A percentile compares a stretch with the other conserved stretches of the same genome.
These are phyloP conservation scores for Boletus pseudopeckii DNA, from an alignment of 768 basidiomycete species.

Conservation along the genomic window DNA sequence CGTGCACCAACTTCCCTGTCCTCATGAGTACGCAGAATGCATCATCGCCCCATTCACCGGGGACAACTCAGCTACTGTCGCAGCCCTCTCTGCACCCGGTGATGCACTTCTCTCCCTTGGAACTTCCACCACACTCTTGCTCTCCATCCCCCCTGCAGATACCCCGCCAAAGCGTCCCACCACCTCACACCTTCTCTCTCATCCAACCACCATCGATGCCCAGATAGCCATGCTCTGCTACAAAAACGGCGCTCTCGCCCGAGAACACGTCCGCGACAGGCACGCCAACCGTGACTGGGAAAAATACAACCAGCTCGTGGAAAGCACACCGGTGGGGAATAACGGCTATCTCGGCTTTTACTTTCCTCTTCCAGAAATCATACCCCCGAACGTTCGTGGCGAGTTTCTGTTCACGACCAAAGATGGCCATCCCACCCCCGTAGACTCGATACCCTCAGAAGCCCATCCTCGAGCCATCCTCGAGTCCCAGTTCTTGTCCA, in stretches of 20 bases:
- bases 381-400: conserved; percentile 4
- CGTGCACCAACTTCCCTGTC: not conserved
- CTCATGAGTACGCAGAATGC: not conserved
- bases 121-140: conserved; percentile 5
- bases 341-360: conserved; percentile 1
- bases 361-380: conserved; percentile 10
- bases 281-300: conserved; percentile 1
- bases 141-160: conserved; percentile 5
- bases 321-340: not conserved
- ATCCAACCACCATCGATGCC: conserved; percentile 3
- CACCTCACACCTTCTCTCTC: conserved; percentile 7
- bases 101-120: conserved; percentile 7
- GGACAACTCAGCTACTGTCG: conserved; percentile 8
- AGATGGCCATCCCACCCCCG: not conserved
- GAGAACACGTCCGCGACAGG: conserved; percentile 6
- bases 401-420: not conserved
- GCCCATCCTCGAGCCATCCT: conserved; percentile 5
- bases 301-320: conserved; percentile 1
- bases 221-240: conserved; percentile 11
- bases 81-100: conserved; percentile 3
- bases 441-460: conserved; percentile 3
- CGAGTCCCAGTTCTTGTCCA: conserved; percentile 11
- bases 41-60: conserved; percentile 9
- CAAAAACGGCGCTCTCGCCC: conserved; percentile 9
- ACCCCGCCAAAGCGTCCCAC: conserved; percentile 5